These are phyloP conservation scores for Deinandra increscens DNA, from an alignment of 129 eudicot genomes.

Conservation along the genomic window DNA sequence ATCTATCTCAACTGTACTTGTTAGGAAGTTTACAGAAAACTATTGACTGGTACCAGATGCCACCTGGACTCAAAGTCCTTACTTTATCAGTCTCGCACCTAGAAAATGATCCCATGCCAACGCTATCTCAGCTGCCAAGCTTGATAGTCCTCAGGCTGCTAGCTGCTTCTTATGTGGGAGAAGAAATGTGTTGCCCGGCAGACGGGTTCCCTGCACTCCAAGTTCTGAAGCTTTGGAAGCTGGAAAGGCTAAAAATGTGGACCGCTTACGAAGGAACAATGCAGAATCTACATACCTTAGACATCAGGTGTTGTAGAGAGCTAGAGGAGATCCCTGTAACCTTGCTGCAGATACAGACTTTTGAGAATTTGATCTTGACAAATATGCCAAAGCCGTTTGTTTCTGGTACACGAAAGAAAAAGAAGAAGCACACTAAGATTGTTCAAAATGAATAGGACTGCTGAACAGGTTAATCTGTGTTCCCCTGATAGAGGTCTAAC, in stretches of 20 bases:
- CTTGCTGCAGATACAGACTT: conserved; percentile 20
- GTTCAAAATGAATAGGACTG: conserved; percentile 11
- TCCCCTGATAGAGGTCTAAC: background rate
- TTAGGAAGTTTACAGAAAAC: conserved; percentile 20
- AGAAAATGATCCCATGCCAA: conserved; percentile 34
- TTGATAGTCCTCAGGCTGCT: conserved; percentile 35
- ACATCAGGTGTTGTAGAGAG: conserved; percentile 27
- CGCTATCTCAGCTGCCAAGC: conserved; percentile 28
- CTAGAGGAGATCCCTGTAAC: conserved; percentile 18
- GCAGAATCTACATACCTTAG: conserved; percentile 28
- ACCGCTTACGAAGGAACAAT: conserved; percentile 21
- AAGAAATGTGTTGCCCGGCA: conserved; percentile 28
- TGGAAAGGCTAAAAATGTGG: conserved; percentile 8
- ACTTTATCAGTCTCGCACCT: conserved; percentile 36
- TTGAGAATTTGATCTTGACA: conserved; percentile 30
- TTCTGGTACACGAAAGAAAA: conserved; percentile 13
- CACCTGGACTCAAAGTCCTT: conserved; percentile 29
- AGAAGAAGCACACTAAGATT: conserved; percentile 21
- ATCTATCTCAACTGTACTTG: conserved; percentile 30
- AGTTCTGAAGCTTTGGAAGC: conserved; percentile 35
- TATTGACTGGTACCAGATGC: conserved; percentile 28
- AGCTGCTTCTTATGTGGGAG: conserved; percentile 32
- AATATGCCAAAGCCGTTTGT: conserved; percentile 32
- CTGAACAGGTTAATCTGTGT: background rate
- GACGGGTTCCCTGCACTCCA: conserved; percentile 31